Conservation (phyloP, 2,329 filamentous ascomycete genomes). For the Cylindrodendrum hubeiense region DNA sequence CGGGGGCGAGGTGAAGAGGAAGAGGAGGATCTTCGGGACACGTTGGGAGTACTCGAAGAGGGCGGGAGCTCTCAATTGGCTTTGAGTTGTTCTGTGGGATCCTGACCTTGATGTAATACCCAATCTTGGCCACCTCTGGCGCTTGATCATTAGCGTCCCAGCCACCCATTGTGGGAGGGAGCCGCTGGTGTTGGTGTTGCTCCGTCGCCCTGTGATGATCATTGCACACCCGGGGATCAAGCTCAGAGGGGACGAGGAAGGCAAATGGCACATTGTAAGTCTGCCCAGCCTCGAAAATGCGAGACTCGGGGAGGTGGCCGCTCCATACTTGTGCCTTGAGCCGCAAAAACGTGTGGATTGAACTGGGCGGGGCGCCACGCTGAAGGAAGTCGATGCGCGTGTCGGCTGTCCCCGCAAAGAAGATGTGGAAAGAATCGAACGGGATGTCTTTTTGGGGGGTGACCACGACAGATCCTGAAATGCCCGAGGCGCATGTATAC, state of each 20-base stretch:
- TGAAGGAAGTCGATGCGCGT: conserved; percentile 30
- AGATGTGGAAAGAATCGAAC: conserved; percentile 28
- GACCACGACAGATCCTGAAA: conserved; percentile 27
- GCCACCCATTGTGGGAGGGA: conserved; percentile 34
- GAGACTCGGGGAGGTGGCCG: conserved; percentile 7
- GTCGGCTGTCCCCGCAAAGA: conserved; percentile 21
- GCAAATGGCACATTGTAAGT: conserved; percentile 31
- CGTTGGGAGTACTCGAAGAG: conserved; percentile 33
- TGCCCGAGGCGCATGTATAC: conserved; percentile 33
- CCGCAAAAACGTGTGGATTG: conserved; percentile 30
- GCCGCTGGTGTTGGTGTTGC: conserved; percentile 28
- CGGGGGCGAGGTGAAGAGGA: conserved; percentile 17
- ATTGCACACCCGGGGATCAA: conserved; percentile 32
- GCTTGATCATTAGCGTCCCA: conserved; percentile 37
- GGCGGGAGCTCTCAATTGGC: conserved; percentile 8
- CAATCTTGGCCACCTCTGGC: conserved; percentile 27
- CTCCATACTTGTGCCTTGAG: conserved; percentile 32
- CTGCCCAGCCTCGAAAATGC: conserved; percentile 18
- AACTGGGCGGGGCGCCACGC: conserved; percentile 17
- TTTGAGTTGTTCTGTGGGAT: background rate
- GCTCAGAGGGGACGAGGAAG: conserved; percentile 35
- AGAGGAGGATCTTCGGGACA: conserved; percentile 30
- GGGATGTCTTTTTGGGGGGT: conserved; percentile 18
- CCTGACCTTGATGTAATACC: conserved; percentile 26
- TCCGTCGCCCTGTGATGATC: conserved; percentile 18